phyloP scores from a whole-genome alignment of 306 rosid genomes.

The Quercus robur region DNA sequence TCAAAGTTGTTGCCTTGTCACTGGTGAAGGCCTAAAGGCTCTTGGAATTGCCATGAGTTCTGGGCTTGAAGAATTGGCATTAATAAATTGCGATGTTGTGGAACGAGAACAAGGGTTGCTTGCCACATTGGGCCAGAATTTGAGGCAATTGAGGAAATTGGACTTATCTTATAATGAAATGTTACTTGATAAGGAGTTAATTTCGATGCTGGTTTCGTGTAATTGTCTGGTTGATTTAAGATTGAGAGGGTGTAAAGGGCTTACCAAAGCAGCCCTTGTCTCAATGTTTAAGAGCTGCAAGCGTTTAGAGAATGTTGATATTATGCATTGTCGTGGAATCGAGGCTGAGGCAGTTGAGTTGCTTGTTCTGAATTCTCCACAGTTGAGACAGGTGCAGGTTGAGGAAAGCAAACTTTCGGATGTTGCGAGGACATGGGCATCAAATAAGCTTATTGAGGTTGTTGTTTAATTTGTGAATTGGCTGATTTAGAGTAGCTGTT shows the following conservation, averaged over 20 bases:
- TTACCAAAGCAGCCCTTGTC: constrained; percentile 37
- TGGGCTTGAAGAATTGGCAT: constrained; percentile 67
- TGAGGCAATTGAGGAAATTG: constrained; percentile 58
- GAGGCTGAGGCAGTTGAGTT: constrained; percentile 46
- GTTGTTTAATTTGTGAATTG: constrained; percentile 26
- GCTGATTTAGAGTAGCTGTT: constrained; percentile 17
- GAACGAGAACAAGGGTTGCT: constrained; percentile 81
- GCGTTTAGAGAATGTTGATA: constrained; percentile 54
- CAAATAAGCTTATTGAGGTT: constrained; percentile 49
- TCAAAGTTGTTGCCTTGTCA: constrained; percentile 78
- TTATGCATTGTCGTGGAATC: constrained; percentile 59
- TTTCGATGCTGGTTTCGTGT: constrained; percentile 69
- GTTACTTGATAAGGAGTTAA: constrained; percentile 71
- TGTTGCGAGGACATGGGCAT: constrained; percentile 48
- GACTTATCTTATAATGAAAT: constrained; percentile 79
- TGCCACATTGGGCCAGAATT: constrained; percentile 73
- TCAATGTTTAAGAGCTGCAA: constrained; percentile 60
- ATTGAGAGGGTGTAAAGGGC: constrained; percentile 69
- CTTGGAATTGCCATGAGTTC: constrained; percentile 37
- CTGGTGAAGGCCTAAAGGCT: constrained; percentile 75
- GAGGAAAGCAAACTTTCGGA: constrained; percentile 68
- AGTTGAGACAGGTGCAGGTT: constrained; percentile 56
- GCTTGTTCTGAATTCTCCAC: constrained; percentile 40
- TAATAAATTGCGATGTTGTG: constrained; percentile 80
- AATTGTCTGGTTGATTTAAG: constrained; percentile 51